Percentiles rank a stretch among this genome's conserved stretches.
Conservation (phyloP, 345 rosid genomes). For the Gossypium ekmanianum region DNA sequence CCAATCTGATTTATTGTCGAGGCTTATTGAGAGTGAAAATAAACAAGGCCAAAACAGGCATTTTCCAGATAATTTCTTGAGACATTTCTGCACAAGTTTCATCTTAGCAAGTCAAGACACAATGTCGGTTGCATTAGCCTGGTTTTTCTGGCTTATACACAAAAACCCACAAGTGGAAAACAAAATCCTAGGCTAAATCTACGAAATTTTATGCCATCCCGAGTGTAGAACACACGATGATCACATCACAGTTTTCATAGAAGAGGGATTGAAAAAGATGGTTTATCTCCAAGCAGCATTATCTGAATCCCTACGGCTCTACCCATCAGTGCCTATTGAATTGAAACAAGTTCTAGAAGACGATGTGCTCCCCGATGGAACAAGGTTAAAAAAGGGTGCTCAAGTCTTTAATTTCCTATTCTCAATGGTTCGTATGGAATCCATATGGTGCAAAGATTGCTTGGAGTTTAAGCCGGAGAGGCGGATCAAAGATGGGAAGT, state of each 20-base stretch:
- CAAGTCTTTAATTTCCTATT: slow-evolving; percentile 42
- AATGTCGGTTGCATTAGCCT: slow-evolving; percentile 61
- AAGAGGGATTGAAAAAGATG: slow-evolving; percentile 52
- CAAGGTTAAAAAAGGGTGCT: slow-evolving; percentile 42
- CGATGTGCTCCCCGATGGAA: slow-evolving; percentile 60
- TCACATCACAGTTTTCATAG: slow-evolving; percentile 26
- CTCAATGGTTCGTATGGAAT: slow-evolving; percentile 61
- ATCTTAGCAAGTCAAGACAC: slow-evolving; percentile 82
- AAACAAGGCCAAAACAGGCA: slow-evolving; percentile 11
- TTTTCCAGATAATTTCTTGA: slow-evolving; percentile 39
- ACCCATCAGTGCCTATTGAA: slow-evolving; percentile 72
- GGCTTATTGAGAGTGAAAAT: slow-evolving; percentile 43
- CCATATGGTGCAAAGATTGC: slow-evolving; percentile 67
- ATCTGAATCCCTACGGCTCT: slow-evolving; percentile 66
- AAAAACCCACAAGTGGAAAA: slow-evolving; percentile 49
- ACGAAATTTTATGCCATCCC: slow-evolving; percentile 23
- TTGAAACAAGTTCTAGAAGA: slow-evolving; percentile 55
- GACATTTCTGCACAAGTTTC: slow-evolving; percentile 55
- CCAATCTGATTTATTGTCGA: slow-evolving; percentile 58
- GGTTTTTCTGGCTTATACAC: slow-evolving; percentile 74
- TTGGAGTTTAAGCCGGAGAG: slow-evolving; percentile 63
- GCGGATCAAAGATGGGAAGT: slow-evolving; percentile 57
- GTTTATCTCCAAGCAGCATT: slow-evolving; percentile 70
- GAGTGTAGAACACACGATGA: background rate
- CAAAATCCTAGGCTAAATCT: slow-evolving; percentile 42